phyloP scores from a whole-genome alignment of 2,329 filamentous ascomycete species.

The Bisporella sp. region DNA sequence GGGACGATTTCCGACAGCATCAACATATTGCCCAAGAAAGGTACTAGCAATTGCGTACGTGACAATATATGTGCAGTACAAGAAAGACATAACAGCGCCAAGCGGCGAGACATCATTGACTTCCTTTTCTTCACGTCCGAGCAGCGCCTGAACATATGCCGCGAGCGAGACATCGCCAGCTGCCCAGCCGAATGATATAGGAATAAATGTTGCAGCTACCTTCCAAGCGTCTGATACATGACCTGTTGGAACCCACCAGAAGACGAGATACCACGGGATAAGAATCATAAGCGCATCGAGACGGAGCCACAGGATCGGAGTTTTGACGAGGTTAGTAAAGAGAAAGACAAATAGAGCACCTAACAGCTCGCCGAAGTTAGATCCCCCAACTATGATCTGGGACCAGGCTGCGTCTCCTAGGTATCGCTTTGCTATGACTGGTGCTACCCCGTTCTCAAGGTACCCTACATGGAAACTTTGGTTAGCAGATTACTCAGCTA shows the following conservation, averaged over 20 bases:
- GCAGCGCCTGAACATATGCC: slow-evolving; percentile 43
- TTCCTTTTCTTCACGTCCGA: slow-evolving; percentile 35
- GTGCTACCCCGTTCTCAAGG: slow-evolving; percentile 39
- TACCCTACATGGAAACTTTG: slow-evolving; percentile 21
- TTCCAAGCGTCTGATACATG: slow-evolving; percentile 39
- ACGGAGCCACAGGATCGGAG: slow-evolving; percentile 44
- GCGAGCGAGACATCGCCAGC: slow-evolving; percentile 43
- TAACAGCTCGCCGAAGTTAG: slow-evolving; percentile 42
- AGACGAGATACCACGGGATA: slow-evolving; percentile 42
- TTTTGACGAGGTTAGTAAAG: slow-evolving; percentile 40
- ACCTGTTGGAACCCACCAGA: slow-evolving; percentile 34
- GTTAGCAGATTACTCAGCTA: too few species aligned
- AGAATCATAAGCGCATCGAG: slow-evolving; percentile 38
- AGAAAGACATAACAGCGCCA: slow-evolving; percentile 44
- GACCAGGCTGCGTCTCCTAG: slow-evolving; percentile 41
- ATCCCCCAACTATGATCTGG: slow-evolving; percentile 43
- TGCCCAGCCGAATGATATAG: slow-evolving; percentile 43
- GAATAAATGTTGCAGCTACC: slow-evolving; percentile 37
- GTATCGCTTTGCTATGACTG: slow-evolving; percentile 38
- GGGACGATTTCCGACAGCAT: slow-evolving; percentile 38
- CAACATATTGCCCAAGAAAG: slow-evolving; percentile 33
- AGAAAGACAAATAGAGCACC: slow-evolving; percentile 42
- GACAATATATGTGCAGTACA: slow-evolving; percentile 43
- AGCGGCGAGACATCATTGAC: slow-evolving; percentile 40
- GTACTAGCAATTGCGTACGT: slow-evolving; percentile 39